Percentiles rank a stretch among this genome's conserved stretches.
These are phyloP conservation scores for Skeletonema grethae DNA, from an alignment of 108 stramenopile species.

Conservation along the genomic window DNA sequence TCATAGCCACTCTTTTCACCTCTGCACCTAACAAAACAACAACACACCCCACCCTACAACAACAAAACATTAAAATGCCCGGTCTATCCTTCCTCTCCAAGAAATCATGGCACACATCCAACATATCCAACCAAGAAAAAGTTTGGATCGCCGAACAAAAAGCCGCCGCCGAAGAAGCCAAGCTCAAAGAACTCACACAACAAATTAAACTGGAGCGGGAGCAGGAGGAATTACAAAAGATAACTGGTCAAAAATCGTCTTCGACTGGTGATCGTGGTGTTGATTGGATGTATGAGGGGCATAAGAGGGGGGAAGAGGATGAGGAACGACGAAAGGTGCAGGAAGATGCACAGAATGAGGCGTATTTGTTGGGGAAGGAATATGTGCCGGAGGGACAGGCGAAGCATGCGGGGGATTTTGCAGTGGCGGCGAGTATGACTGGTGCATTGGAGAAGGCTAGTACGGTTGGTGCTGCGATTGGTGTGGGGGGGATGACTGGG, in stretches of 20 bases:
- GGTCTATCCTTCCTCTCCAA: slow-evolving; percentile 92
- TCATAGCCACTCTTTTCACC: no score
- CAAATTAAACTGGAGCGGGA: slow-evolving; percentile 94
- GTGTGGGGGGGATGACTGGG: neutral
- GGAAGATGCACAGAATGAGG: slow-evolving; percentile 82
- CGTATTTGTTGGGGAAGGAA: slow-evolving; percentile 91
- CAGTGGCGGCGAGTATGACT: slow-evolving; percentile 55
- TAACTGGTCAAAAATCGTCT: slow-evolving; percentile 67
- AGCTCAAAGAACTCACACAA: slow-evolving; percentile 83
- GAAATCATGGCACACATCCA: slow-evolving; percentile 95
- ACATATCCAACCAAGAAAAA: slow-evolving; percentile 92
- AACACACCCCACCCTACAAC: neutral
- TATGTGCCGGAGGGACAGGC: slow-evolving; percentile 56
- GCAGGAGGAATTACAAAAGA: slow-evolving; percentile 82
- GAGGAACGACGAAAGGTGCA: slow-evolving; percentile 15
- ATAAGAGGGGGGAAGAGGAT: slow-evolving; percentile 24
- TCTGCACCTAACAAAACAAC: no score
- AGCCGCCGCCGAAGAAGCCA: slow-evolving; percentile 75
- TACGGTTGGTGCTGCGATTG: slow-evolving; percentile 43
- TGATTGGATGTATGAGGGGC: slow-evolving; percentile 94
- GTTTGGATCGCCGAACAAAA: slow-evolving; percentile 95
- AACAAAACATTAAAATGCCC: slow-evolving; percentile 37
- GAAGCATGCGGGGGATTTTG: slow-evolving; percentile 61
- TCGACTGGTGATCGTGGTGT: slow-evolving; percentile 76
- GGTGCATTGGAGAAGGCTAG: slow-evolving; percentile 61